Base-by-base conservation (phyloP, 2,329 filamentous ascomycete species). In the Sarocladium oryzae region DNA sequence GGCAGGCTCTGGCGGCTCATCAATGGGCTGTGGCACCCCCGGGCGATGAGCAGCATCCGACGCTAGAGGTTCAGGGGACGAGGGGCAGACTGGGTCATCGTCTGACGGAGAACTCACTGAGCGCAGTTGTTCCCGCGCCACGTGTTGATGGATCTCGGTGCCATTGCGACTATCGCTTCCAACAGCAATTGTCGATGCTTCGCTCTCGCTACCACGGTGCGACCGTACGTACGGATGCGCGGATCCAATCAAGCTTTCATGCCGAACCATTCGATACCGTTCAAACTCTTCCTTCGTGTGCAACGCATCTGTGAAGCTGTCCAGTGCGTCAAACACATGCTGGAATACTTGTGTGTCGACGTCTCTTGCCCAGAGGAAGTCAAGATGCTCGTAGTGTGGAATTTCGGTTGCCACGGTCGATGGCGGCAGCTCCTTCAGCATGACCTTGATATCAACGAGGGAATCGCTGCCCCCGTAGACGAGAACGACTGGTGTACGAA, bases 381-480 rank as follows among this genome's bases (percentile, higher is more conserved):
- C 93, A 21, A 99, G 80, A 67, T 99, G 93, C 67, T 99, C 93
- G 66, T 96, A 99, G 64, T 95, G 89, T 0, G 86, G 82, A 37
- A 99, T 87, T 62, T 92, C 86, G 33, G 84, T 93, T 1, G 89
- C 89, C 2, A 92, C 78, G 0, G 93, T 97, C 65, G 89, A 88
- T 20, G 77, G 75, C 0, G 93, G 93, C 11, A 99, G 75, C 66
- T 96, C 90, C 63, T 84, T 85, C 51, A 96, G 74, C 92, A 97
- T 97, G 53, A 91, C 81, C 30, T 87, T 81, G 66, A 99, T 96
- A 63, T 97, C 91, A 2, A 99, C 89, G 24, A 99, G 73, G 49
- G 90, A 96, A 69, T 99, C 93, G 56, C 84, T 91, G 26, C 91
- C 93, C 16, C 93, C 93, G 60, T 97, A 97, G 6, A 99, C 81